Evolutionary conservation across 2,329 filamentous ascomycete species (phyloP).

Genomic region (Colletotrichum sp.): DNA sequence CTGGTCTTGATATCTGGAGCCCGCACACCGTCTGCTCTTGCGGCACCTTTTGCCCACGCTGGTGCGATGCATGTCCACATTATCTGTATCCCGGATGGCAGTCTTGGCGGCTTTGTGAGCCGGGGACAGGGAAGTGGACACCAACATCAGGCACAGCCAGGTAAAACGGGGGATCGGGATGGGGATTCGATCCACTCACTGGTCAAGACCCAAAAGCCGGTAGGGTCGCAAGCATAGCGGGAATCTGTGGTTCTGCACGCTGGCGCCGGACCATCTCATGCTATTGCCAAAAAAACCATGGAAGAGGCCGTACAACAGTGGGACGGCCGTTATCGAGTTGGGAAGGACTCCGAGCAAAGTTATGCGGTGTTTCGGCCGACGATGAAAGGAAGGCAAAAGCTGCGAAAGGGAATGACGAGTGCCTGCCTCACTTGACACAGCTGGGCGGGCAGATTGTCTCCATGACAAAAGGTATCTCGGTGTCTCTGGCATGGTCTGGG

Average conservation of each 20-base stretch:
- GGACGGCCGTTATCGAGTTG: not conserved
- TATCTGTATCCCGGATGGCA: not conserved
- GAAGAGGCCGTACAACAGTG: not conserved
- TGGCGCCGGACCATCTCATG: not conserved
- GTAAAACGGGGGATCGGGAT: not conserved
- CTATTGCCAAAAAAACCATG: not conserved
- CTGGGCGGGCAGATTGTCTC: not conserved
- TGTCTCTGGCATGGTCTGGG: not conserved
- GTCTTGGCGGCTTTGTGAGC: conserved; percentile 3
- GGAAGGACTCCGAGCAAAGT: not conserved
- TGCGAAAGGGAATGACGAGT: not conserved
- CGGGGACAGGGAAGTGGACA: not conserved
- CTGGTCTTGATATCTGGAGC: not conserved
- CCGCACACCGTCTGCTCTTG: not conserved
- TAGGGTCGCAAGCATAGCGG: conserved; percentile 1
- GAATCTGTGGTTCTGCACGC: not conserved
- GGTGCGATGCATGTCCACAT: not conserved
- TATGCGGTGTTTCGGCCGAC: not conserved
- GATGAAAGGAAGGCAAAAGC: not conserved
- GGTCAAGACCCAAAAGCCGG: not conserved
- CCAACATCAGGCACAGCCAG: not conserved
- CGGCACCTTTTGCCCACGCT: not conserved
- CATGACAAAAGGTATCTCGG: not conserved
- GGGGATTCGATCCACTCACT: not conserved
- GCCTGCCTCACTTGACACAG: not conserved